Base-by-base conservation (phyloP, 2,329 filamentous ascomycete species). In the Colletotrichum cordylinicola region DNA sequence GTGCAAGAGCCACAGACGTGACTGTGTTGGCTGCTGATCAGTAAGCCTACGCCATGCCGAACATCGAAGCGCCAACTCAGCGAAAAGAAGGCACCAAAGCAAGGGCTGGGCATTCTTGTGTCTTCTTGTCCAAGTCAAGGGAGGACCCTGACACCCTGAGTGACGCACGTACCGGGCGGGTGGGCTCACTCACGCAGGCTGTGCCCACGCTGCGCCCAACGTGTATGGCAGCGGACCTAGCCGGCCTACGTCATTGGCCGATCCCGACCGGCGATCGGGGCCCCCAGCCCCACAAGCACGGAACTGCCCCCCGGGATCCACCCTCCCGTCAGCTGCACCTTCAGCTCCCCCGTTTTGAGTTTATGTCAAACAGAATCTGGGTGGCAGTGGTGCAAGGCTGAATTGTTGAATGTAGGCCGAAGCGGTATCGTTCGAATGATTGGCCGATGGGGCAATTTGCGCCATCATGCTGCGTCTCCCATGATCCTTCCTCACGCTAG, bases 401-500 rank as follows among this genome's bases (percentile, higher is more conserved):
- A 65, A 65, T 21, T 4, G 10, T n/a, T 21, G 58, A 60, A 48
- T 48, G 6, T 15, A 60, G 48, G 43, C n/a, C 8, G 68, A 24
- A 43, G 33, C 13, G n/a, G 21, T 62, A n/a, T 18, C 18, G 13
- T 55, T 55, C 55, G 8, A 43, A 39, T 21, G n/a, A 31, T 43
- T 58, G 43, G 60, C 18, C 15, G 2, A 61, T 13, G 16, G 12
- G 6, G 8, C n/a, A 21, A n/a, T 39, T 13, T 31, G 10, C 35
- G 61, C n/a, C 21, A 27, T 61, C 52, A 67, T 56, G 6, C 37
- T 21, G 18, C 27, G 37, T 27, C 15, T 16, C 3, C 15, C 27
- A 21, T 31, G 61, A 72, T 72, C 68, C 60, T 72, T 39, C 55
- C 29, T 2, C 37, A 9, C 68, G 67, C 72, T 72, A 67, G 72